These are phyloP conservation scores for Phaeolepiota aurea DNA, from an alignment of 768 basidiomycete species.

Conservation along the genomic window DNA sequence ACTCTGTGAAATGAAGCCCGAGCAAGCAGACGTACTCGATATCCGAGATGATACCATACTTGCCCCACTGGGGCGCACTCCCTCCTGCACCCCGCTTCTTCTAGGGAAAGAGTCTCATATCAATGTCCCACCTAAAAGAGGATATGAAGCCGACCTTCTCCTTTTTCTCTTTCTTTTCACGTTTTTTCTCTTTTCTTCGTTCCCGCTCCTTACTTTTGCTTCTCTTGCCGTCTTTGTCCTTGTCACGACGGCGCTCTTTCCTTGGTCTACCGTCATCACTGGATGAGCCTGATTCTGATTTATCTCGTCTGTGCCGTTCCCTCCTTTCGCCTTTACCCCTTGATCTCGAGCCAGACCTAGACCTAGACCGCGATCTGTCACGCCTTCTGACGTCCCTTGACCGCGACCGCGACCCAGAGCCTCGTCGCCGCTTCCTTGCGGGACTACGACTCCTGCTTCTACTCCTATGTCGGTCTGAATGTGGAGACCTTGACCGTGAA, in stretches of 20 bases:
- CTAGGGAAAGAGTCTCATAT: conserved; percentile 14
- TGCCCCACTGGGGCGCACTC: conserved; percentile 74
- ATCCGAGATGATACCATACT: conserved; percentile 82
- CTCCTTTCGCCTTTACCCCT: conserved; percentile 14
- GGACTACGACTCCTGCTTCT: conserved; percentile 24
- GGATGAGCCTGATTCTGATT: conserved; percentile 29
- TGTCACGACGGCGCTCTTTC: conserved; percentile 28
- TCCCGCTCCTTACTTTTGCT: conserved; percentile 24
- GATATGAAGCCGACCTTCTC: conserved; percentile 33
- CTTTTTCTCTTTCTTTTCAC: conserved; percentile 48
- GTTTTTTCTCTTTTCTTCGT: conserved; percentile 46
- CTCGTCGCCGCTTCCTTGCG: conserved; percentile 18
- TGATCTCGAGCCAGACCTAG: conserved; percentile 22
- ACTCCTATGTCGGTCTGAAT: conserved; percentile 2
- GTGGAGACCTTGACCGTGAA: conserved; percentile 16
- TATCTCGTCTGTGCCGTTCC: conserved; percentile 9
- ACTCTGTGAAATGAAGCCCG: too few species aligned
- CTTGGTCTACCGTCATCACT: conserved; percentile 29
- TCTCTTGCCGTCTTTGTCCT: conserved; percentile 35
- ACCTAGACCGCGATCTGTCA: conserved; percentile 18
- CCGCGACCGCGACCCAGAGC: conserved; percentile 15
- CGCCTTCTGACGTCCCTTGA: conserved; percentile 12
- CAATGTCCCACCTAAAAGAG: neutral
- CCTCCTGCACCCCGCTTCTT: conserved; percentile 39
- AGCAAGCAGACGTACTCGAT: conserved; percentile 60